These are phyloP conservation scores for Annulohypoxylon bovei DNA, from an alignment of 495 filamentous ascomycete genomes.

Conservation along the genomic window DNA sequence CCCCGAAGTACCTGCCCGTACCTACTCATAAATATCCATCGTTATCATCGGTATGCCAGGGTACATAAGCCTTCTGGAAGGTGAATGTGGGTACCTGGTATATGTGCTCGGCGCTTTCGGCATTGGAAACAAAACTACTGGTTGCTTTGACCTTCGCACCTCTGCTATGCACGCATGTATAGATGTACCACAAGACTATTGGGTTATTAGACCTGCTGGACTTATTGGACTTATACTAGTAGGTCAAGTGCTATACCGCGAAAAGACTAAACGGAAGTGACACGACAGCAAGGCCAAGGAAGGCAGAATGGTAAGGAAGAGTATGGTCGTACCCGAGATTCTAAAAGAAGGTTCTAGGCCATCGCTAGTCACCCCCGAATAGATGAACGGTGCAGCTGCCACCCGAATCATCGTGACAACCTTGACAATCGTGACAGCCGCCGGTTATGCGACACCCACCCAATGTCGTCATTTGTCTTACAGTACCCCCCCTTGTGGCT, in stretches of 20 bases:
- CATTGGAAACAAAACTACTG: conserved; percentile 11
- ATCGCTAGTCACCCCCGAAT: conserved; percentile 31
- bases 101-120: conserved; percentile 32
- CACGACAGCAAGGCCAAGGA: conserved; percentile 36
- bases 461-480: conserved; percentile 46
- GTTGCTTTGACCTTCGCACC: neutral
- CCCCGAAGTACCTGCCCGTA: conserved; percentile 4
- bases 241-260: conserved; percentile 28
- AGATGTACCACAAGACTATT: neutral
- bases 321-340: conserved; percentile 28
- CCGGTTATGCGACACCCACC: conserved; percentile 26
- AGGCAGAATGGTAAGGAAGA: conserved; percentile 5
- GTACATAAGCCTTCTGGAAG: neutral
- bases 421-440: conserved; percentile 24
- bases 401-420: conserved; percentile 39
- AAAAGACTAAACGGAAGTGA: conserved; percentile 35
- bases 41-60: neutral
- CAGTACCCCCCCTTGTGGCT: conserved; percentile 26
- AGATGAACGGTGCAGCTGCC: conserved; percentile 39
- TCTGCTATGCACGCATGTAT: neutral
- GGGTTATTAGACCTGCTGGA: neutral
- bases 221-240: neutral
- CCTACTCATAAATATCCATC: neutral
- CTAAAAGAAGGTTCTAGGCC: conserved; percentile 36
- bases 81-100: neutral